Base-by-base conservation (phyloP, 2,329 filamentous ascomycete species). In the Trichoderma sp. region DNA sequence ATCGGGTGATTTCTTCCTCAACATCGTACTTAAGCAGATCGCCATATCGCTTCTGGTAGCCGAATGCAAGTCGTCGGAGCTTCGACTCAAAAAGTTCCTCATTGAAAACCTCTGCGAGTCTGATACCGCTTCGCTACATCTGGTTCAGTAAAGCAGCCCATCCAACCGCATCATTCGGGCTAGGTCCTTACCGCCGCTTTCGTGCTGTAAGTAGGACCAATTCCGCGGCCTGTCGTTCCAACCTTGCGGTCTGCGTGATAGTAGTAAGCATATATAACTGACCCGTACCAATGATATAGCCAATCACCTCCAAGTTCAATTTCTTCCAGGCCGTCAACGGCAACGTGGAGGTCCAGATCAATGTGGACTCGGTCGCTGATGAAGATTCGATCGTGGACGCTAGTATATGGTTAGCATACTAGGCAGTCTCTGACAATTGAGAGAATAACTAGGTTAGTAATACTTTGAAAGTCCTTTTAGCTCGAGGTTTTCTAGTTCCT, bases 321-420 rank as follows among this genome's bases (percentile, higher is more conserved):
- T 77, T 89, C 88, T 77, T 92, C 89, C 9, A 92, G 82, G 4
- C 90, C 90, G 72, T 92, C 91, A 15, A 91, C 89, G 69, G 86
- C 81, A 68, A 86, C 83, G 77, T 91, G 89, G 39, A 92, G 78
- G 74, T 90, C 86, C 69, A 91, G 84, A 74, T 89, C 83, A 68
- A 91, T 82, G 74, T 90, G 86, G 70, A 84, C 85, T 59, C 89
- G 81, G 75, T 90, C 87, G 69, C 83, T 86, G 74, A 92, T 85
- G 74, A 87, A 85, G 72, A 92, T 87, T 71, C 83, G 79, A 54
- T 83, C 80, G 70, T 76, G 75, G 22, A 81, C 78, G 57, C 72
- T 70, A 58, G 69, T 58, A 19, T 63, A 52, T 37, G 45, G 59
- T 63, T 12, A 63, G 59, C 22, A 82, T 74, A n/a, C n/a, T n/a